Evolutionary conservation across 1,284 basidiomycete species (phyloP), one percentile per base, ranked within the genome.

Genomic region (Papiliotrema flavescens): DNA sequence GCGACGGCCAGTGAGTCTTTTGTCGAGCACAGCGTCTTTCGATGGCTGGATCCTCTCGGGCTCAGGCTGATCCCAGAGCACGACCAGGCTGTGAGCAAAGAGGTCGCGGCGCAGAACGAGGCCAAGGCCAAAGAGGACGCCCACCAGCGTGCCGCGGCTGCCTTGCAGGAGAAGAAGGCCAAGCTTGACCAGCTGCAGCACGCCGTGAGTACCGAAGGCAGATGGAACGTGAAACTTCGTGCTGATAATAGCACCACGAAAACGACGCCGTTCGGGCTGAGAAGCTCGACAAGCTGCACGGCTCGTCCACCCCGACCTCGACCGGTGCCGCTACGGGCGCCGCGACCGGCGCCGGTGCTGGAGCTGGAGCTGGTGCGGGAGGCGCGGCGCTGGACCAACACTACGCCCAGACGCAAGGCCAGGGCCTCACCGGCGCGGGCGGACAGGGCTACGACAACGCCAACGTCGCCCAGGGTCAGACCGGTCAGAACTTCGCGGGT

Each of bases 101-200:
- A 65, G 48, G 54, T 67, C 37, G 49, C 58, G 11, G 52, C 66
- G 6, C 56, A 55, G 17, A 56, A 65, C 28, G 61, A 69, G 14
- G 46, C 67, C 37, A 54, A 62, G 28, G 19, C 34, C 19, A 64
- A 58, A 34, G 52, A 60, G 20, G 46, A 51, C 26, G 62, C 66
- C 22, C 65, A 70, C 52, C 45, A 56, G 24, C 60, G 64, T 23
- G 51, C 64, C 17, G 41, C 41, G 11, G 60, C 59, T 17, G 61
- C 63, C n/a, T 56, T 66, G 3, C 52, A 61, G 46, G 42, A 59
- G 37, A 61, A 65, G 59, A 70, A 70, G 61, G 59, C 57, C 11
- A 36, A 47, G 2, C 54, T 71, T 11, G 61, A 71, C 43, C 47
- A 62, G 7, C 36, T 67, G 4, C 56, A 66, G 45, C 28, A 46